Conservation (phyloP, 116 monocot species). For the Papilionanthe hybrid region DNA sequence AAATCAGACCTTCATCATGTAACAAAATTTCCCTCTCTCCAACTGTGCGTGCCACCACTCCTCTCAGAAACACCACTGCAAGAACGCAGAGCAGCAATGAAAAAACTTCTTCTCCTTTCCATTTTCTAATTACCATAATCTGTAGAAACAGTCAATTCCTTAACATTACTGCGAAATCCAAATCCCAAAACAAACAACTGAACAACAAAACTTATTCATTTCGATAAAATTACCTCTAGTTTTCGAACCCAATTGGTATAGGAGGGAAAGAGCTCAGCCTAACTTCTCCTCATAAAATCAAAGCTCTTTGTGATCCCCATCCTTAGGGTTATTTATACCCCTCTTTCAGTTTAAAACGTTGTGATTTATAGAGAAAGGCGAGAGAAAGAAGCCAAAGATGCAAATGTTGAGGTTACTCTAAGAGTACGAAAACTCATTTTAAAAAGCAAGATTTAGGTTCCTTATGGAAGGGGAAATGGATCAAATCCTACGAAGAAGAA, state of each 20-base stretch:
- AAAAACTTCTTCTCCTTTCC: not conserved
- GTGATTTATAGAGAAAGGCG: not conserved
- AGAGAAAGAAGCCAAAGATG: not conserved
- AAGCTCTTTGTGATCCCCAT: conserved; percentile 3
- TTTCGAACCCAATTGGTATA: not conserved
- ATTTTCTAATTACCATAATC: not conserved
- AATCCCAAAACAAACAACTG: no score
- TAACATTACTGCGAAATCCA: not conserved
- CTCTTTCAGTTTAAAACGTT: not conserved
- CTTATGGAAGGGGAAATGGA: conserved; percentile 5
- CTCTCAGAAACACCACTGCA: not conserved
- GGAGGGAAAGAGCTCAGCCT: not conserved
- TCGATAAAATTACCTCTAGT: not conserved
- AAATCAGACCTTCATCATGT: not conserved
- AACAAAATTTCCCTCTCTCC: not conserved
- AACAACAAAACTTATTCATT: not conserved
- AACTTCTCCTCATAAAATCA: no score
- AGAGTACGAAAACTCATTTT: not conserved
- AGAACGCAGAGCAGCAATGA: not conserved
- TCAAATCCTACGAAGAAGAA: conserved; percentile 1
- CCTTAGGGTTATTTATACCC: not conserved
- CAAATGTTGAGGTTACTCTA: not conserved
- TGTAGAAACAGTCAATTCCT: not conserved
- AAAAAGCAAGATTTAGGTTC: no score
- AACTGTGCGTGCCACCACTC: not conserved